A percentile compares a stretch with the other conserved stretches of the same genome.
These are phyloP conservation scores for Euphorbia tirucalli DNA, from an alignment of 345 rosid species.

Conservation along the genomic window DNA sequence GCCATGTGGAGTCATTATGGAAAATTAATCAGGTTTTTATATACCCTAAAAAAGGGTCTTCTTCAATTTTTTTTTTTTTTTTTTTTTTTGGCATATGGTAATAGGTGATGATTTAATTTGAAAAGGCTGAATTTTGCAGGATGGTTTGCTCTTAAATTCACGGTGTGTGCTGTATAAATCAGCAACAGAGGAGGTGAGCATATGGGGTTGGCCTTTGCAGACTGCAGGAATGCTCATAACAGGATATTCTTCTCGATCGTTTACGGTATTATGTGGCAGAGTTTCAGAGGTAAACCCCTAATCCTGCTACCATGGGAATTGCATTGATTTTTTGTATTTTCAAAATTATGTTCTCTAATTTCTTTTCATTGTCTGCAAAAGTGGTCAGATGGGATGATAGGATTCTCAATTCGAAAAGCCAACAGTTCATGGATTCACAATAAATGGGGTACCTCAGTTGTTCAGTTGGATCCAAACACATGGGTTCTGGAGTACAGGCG, in stretches of 20 bases:
- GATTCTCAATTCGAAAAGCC: constrained; percentile 42
- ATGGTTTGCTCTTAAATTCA: constrained; percentile 55
- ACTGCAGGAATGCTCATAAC: constrained; percentile 64
- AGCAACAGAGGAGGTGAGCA: constrained; percentile 64
- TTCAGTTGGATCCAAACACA: constrained; percentile 73
- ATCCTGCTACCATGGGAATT: not conserved
- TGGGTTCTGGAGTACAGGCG: constrained; percentile 70
- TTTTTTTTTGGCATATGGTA: not conserved
- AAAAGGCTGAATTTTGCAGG: constrained; percentile 30
- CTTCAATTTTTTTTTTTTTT: not conserved
- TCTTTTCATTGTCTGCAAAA: constrained; percentile 13
- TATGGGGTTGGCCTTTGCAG: constrained; percentile 99
- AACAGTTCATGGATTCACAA: constrained; percentile 54
- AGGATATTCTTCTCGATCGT: constrained; percentile 51
- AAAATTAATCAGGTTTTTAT: constrained; percentile 68
- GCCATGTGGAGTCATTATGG: constrained; percentile 54
- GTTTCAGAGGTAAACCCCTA: constrained; percentile 60
- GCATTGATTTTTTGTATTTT: not conserved
- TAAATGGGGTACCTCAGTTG: constrained; percentile 52
- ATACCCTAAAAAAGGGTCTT: no score
- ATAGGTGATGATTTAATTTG: not conserved
- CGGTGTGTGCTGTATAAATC: constrained; percentile 71
- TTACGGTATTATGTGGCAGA: constrained; percentile 70
- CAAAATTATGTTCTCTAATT: no score
- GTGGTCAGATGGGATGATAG: constrained; percentile 68